Evolutionary conservation across 805 yeast genomes (phyloP).

Genomic region (Spathaspora arborariae): DNA sequence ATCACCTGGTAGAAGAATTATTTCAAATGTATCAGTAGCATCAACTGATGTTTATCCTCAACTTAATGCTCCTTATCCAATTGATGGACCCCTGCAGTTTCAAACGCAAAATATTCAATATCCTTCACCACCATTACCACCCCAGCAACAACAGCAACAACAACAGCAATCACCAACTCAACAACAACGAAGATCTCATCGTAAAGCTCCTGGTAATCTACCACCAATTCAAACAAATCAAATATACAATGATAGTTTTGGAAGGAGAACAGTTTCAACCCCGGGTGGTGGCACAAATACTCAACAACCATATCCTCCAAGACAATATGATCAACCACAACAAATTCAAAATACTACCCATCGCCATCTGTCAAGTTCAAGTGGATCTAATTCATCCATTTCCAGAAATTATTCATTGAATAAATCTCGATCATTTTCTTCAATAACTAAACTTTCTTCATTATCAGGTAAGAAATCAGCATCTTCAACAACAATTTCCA

Average conservation of each 20-base stretch:
- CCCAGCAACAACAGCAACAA: constrained; percentile 18
- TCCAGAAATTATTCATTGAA: constrained; percentile 35
- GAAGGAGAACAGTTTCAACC: constrained; percentile 29
- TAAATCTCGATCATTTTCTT: constrained; percentile 40
- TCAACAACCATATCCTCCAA: background rate
- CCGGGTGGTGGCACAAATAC: constrained; percentile 16
- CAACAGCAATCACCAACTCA: constrained; percentile 4
- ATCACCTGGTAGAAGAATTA: constrained; percentile 1
- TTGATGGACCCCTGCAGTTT: background rate
- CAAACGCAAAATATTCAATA: constrained; percentile 8
- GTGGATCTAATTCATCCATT: constrained; percentile 15
- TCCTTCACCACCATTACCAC: constrained; percentile 8
- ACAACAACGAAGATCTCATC: constrained; percentile 9
- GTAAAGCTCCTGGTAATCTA: constrained; percentile 15
- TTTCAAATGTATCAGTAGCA: constrained; percentile 1
- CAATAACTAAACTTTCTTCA: constrained; percentile 38
- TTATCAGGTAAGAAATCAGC: constrained; percentile 38
- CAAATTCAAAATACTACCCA: constrained; percentile 6
- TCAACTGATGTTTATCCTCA: constrained; percentile 1
- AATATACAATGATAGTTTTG: constrained; percentile 7
- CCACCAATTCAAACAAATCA: constrained; percentile 16
- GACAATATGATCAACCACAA: constrained; percentile 2
- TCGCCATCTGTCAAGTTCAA: constrained; percentile 15
- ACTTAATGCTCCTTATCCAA: constrained; percentile 4
- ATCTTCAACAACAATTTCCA: constrained; percentile 30